Evolutionary conservation across 495 filamentous ascomycete genomes (phyloP).

Genomic region (Sphaerosporella brunnea): DNA sequence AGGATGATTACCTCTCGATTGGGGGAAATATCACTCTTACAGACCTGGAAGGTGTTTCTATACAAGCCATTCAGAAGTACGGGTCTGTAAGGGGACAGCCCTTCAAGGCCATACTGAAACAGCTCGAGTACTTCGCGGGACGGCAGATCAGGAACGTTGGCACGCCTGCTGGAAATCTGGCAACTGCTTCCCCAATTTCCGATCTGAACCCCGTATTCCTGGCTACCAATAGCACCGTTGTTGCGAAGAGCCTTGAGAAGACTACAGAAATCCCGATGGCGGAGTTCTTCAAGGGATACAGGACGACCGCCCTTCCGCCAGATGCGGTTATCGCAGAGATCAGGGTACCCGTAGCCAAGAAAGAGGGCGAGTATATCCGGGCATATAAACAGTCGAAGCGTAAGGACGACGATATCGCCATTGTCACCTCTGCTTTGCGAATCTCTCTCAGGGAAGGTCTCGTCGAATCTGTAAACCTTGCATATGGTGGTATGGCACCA

Average conservation of each 20-base stretch:
- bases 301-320: constrained; percentile 61
- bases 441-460: constrained; percentile 39
- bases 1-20: constrained; percentile 65
- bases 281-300: constrained; percentile 82
- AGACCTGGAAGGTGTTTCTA: constrained; percentile 55
- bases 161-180: constrained; percentile 86
- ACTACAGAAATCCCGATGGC: constrained; percentile 76
- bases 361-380: constrained; percentile 44
- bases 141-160: constrained; percentile 93
- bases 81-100: constrained; percentile 53
- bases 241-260: constrained; percentile 51
- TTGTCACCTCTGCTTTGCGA: constrained; percentile 54
- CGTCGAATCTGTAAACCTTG: constrained; percentile 43
- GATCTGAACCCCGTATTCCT: constrained; percentile 92
- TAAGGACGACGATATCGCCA: constrained; percentile 70
- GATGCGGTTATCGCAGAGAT: constrained; percentile 74
- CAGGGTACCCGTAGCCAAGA: constrained; percentile 55
- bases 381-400: constrained; percentile 65
- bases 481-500: constrained; percentile 61
- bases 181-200: constrained; percentile 88
- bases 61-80: constrained; percentile 63
- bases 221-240: constrained; percentile 60
- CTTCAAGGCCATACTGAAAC: constrained; percentile 56
- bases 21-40: constrained; percentile 86
- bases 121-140: constrained; percentile 82